These are phyloP conservation scores for Pestalotiopsis fici DNA, from an alignment of 2,329 filamentous ascomycete species.

Conservation along the genomic window DNA sequence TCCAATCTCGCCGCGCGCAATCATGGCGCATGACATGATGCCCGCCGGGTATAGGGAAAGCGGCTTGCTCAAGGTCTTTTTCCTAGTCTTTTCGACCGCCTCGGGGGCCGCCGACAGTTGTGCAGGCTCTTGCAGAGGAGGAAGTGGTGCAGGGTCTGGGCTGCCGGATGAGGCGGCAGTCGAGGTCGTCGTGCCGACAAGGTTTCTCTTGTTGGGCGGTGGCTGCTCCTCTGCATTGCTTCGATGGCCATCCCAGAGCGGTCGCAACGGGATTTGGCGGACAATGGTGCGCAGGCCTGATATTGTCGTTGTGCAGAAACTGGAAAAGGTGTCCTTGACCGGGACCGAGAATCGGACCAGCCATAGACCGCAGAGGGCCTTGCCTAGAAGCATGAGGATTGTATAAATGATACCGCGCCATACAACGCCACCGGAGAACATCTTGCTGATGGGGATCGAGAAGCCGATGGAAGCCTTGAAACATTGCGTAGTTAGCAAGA, in stretches of 20 bases:
- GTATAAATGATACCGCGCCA: constrained; percentile 77
- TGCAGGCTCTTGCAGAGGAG: not conserved
- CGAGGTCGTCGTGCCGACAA: not conserved
- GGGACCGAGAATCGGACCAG: constrained; percentile 41
- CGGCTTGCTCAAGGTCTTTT: constrained; percentile 28
- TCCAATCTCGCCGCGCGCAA: constrained; percentile 77
- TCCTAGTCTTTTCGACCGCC: not conserved
- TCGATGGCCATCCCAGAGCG: not conserved
- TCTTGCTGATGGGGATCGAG: constrained; percentile 70
- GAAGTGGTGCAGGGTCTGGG: not conserved
- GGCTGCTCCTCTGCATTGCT: not conserved
- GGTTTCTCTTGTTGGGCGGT: too few relatives aligned
- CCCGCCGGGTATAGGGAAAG: constrained; percentile 67
- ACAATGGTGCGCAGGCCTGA: constrained; percentile 13
- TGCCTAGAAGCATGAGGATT: constrained; percentile 67
- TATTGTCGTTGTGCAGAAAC: constrained; percentile 7
- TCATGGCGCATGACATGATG: constrained; percentile 70
- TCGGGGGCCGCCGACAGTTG: constrained; percentile 19
- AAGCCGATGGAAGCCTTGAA: constrained; percentile 67
- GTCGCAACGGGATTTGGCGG: constrained; percentile 13
- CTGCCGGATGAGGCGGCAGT: not conserved
- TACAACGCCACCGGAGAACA: constrained; percentile 65
- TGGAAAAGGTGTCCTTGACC: constrained; percentile 1
- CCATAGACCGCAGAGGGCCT: constrained; percentile 62
- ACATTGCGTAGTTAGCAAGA: constrained; percentile 8